A percentile compares a stretch with the other conserved stretches of the same genome.
Evolutionary conservation across 352 stramenopile genomes (phyloP).

Genomic region (Pythium sp.): DNA sequence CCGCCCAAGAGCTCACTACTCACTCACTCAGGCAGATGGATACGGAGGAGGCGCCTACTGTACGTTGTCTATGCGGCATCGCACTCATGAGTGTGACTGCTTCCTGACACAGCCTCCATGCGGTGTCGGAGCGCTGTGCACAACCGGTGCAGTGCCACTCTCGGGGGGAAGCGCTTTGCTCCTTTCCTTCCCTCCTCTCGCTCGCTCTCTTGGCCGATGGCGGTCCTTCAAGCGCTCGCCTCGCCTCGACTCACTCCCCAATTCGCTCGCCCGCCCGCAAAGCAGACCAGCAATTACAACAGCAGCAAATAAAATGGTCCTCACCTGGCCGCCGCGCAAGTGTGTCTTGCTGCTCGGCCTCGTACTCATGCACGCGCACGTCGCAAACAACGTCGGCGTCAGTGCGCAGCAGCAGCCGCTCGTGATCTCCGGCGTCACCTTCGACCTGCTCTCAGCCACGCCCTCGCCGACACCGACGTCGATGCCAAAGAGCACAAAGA

Average conservation of each 20-base stretch:
- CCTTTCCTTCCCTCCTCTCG: neutral
- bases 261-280: constrained; percentile 2
- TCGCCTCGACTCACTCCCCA: constrained; percentile 5
- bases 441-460: neutral
- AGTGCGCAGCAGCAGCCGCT: neutral
- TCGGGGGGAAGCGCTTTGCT: neutral
- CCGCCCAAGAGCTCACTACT: neutral
- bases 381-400: neutral
- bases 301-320: neutral
- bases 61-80: neutral
- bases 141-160: constrained; percentile 1
- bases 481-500: neutral
- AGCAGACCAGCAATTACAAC: neutral
- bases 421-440: neutral
- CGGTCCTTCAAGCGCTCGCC: neutral
- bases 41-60: neutral
- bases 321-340: constrained; percentile 7
- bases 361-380: neutral
- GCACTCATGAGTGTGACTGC: neutral
- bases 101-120: neutral
- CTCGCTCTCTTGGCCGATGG: neutral
- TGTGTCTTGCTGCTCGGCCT: constrained; percentile 7
- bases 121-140: neutral
- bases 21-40: neutral
- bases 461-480: neutral